Percentiles rank a stretch among this genome's conserved stretches.
These are phyloP conservation scores for Adenanthera pavonina DNA, from an alignment of 306 rosid genomes.

Conservation along the genomic window DNA sequence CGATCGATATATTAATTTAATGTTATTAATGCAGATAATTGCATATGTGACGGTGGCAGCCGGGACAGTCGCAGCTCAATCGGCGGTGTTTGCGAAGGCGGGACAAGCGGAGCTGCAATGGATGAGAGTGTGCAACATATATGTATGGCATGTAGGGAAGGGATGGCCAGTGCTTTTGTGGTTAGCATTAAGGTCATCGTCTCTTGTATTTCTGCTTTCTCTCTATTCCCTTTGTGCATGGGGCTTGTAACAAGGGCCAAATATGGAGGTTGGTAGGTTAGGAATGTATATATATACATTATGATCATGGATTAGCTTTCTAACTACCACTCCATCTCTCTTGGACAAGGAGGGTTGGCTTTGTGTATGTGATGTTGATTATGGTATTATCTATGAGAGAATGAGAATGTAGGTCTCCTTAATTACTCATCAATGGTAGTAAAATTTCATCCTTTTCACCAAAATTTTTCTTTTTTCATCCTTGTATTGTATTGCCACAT, in stretches of 20 bases:
- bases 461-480: too few species aligned
- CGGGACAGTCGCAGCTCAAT: conserved; percentile 69
- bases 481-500: too few species aligned
- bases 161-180: conserved; percentile 66
- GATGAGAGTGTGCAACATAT: conserved; percentile 76
- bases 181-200: conserved; percentile 68
- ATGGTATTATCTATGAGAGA: neutral
- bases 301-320: neutral
- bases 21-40: conserved; percentile 58
- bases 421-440: too few species aligned
- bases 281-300: neutral
- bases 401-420: conserved; percentile 8
- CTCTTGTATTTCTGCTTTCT: conserved; percentile 82
- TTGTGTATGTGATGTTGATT: conserved; percentile 31
- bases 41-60: conserved; percentile 76
- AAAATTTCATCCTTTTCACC: too few species aligned
- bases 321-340: neutral
- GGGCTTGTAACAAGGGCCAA: conserved; percentile 48
- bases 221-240: conserved; percentile 81
- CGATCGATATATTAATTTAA: neutral
- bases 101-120: conserved; percentile 88
- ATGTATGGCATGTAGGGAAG: conserved; percentile 93
- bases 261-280: conserved; percentile 53
- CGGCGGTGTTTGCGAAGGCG: conserved; percentile 67
- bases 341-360: too few species aligned